phyloP scores from a whole-genome alignment of 306 rosid species.

The Cucumis hystrix region DNA sequence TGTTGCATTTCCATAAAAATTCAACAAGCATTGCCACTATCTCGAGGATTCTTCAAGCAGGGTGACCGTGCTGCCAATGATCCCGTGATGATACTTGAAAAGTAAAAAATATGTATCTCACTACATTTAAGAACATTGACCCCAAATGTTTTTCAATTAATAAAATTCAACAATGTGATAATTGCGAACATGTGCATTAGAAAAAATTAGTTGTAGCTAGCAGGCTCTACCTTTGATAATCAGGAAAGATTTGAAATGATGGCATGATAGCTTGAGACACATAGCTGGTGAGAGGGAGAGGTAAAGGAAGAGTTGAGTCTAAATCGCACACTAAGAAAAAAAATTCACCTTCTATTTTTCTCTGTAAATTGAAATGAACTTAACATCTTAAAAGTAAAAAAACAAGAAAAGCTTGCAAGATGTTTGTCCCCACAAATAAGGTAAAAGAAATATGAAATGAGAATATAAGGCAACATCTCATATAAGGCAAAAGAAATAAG shows the following conservation, averaged over 20 bases:
- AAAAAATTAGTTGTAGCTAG: background rate
- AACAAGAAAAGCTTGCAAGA: background rate
- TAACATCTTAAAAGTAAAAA: constrained; percentile 1
- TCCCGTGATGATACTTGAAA: background rate
- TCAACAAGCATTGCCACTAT: no score
- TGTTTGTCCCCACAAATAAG: no score
- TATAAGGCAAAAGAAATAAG: no score
- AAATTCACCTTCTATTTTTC: constrained; percentile 17
- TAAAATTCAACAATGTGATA: background rate
- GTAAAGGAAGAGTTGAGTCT: constrained; percentile 18
- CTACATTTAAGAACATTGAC: background rate
- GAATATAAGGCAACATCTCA: no score
- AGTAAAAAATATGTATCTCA: background rate
- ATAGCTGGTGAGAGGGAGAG: constrained; percentile 47
- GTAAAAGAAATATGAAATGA: no score
- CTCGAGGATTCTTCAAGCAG: no score
- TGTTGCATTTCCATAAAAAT: no score
- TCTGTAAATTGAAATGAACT: constrained; percentile 36
- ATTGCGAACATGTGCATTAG: background rate
- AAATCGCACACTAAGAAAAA: background rate
- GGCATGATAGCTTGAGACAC: constrained; percentile 53
- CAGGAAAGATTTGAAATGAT: constrained; percentile 47
- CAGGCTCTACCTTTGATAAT: constrained; percentile 41
- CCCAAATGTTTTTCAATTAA: background rate
- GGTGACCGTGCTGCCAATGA: background rate